Percentiles rank a stretch among this genome's conserved stretches.
Evolutionary conservation across 768 basidiomycete genomes (phyloP).

Genomic region (Naganishia onofrii): DNA sequence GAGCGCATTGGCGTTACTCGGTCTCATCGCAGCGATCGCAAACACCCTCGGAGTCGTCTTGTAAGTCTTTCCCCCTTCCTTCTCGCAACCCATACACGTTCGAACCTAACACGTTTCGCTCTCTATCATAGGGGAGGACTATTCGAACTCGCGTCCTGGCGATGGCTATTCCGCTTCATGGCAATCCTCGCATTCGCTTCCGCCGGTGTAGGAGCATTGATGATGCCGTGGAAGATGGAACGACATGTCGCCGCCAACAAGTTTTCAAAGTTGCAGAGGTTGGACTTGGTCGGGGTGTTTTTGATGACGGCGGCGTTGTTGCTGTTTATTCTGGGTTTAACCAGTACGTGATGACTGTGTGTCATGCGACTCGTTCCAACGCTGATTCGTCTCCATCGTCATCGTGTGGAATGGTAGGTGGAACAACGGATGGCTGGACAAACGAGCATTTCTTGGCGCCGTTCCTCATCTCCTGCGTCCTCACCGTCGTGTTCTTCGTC

Average conservation of each 20-base stretch:
- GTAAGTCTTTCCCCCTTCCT: constrained; percentile 21
- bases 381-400: too few relatives aligned
- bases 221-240: constrained; percentile 48
- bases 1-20: constrained; percentile 57
- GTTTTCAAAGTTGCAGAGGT: constrained; percentile 35
- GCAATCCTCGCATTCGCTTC: constrained; percentile 54
- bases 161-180: constrained; percentile 60
- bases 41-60: constrained; percentile 53
- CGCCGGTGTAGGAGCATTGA: constrained; percentile 47
- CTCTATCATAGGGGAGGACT: constrained; percentile 54
- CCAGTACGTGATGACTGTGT: constrained; percentile 21
- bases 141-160: constrained; percentile 55
- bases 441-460: constrained; percentile 56
- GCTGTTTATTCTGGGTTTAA: constrained; percentile 48
- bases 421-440: constrained; percentile 59
- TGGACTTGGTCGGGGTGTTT: constrained; percentile 48
- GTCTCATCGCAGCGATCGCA: constrained; percentile 57
- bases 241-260: background rate
- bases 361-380: too few relatives aligned
- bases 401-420: constrained; percentile 54
- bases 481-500: constrained; percentile 57
- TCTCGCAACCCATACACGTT: constrained; percentile 3
- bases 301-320: constrained; percentile 45
- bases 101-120: constrained; percentile 53
- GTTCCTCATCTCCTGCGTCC: constrained; percentile 56